Evolutionary conservation across 176 grass and related monocot genomes (phyloP).

Genomic region (Zea luxurians): DNA sequence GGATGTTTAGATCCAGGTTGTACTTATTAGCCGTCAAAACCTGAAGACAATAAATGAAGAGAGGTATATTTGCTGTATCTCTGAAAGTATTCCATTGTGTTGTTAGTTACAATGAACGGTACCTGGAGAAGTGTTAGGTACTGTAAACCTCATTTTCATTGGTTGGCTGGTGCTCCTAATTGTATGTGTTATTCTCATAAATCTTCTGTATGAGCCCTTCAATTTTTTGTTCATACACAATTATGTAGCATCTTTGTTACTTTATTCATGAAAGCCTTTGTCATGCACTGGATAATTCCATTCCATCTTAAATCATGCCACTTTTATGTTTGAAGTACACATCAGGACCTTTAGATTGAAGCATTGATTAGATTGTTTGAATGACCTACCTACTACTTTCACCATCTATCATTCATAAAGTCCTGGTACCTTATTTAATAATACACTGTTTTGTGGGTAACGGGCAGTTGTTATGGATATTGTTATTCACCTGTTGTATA

Average conservation of each 20-base stretch:
- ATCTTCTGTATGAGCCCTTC: slow-evolving; percentile 1
- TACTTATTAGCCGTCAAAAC: neutral
- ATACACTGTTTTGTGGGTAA: neutral
- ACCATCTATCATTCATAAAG: neutral
- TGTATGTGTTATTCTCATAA: slow-evolving; percentile 14
- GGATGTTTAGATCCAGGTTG: neutral
- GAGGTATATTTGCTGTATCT: neutral
- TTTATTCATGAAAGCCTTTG: neutral
- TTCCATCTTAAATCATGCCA: neutral
- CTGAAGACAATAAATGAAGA: slow-evolving; percentile 16
- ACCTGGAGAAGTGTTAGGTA: neutral
- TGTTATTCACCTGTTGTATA: neutral
- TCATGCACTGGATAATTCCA: neutral
- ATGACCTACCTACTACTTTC: neutral
- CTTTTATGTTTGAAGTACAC: neutral
- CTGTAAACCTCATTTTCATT: neutral
- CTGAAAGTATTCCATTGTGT: neutral
- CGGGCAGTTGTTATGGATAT: neutral
- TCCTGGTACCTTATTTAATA: neutral
- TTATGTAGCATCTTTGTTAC: neutral
- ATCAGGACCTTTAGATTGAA: neutral
- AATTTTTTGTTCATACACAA: neutral
- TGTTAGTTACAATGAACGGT: neutral
- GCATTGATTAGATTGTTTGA: neutral
- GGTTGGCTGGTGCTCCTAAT: neutral